phyloP scores from a whole-genome alignment of 495 filamentous ascomycete species.

The Lasiosphaeria miniovina region DNA sequence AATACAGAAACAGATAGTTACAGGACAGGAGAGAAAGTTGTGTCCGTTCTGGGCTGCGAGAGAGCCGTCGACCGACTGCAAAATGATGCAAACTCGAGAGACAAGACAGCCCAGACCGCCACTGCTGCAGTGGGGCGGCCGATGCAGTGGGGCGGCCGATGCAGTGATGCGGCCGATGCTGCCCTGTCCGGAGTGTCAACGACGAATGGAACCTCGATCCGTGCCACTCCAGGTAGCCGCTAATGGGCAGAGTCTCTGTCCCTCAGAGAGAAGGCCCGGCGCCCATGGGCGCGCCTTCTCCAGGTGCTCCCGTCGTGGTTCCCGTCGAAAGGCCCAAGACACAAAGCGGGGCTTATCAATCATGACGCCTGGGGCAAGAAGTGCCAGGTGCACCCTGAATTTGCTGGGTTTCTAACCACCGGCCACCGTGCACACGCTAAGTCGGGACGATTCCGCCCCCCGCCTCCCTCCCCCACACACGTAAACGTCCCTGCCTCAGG shows the following conservation, averaged over 20 bases:
- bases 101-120: too few relatives aligned
- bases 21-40: too few relatives aligned
- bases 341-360: neutral
- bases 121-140: neutral
- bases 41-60: neutral
- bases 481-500: too few relatives aligned
- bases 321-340: neutral
- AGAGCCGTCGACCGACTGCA: neutral
- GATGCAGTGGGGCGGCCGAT: neutral
- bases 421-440: constrained; percentile 10
- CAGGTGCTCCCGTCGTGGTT: neutral
- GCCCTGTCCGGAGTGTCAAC: neutral
- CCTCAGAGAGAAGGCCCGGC: neutral
- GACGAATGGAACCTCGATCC: constrained; percentile 1
- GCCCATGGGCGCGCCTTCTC: neutral
- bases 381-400: constrained; percentile 1
- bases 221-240: neutral
- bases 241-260: neutral
- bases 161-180: neutral
- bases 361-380: neutral
- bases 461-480: constrained; percentile 1
- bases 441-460: constrained; percentile 5
- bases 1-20: too few relatives aligned
- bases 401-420: constrained; percentile 4
- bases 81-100: neutral